Conservation (phyloP, 108 stramenopile species). For the Bacterosira constricta region DNA sequence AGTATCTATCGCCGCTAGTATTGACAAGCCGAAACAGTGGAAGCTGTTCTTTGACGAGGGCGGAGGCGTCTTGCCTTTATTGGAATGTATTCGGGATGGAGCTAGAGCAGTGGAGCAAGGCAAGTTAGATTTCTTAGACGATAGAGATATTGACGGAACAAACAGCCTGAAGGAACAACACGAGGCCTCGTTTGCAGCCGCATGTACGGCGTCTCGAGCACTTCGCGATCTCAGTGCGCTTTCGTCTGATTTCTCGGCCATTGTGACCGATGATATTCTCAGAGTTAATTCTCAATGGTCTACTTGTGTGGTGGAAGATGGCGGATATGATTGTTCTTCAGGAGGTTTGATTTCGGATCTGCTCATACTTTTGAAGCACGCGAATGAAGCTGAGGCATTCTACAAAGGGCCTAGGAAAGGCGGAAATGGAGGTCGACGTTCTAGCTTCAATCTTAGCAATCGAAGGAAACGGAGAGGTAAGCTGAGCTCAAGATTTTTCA, state of each 20-base stretch:
- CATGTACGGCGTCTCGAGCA: slow-evolving; percentile 74
- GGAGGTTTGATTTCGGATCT: slow-evolving; percentile 58
- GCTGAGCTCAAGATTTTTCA: neutral
- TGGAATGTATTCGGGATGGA: slow-evolving; percentile 81
- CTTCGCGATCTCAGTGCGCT: slow-evolving; percentile 81
- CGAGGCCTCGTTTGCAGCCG: slow-evolving; percentile 68
- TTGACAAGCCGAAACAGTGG: slow-evolving; percentile 71
- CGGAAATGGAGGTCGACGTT: neutral
- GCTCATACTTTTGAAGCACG: slow-evolving; percentile 63
- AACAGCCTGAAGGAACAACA: slow-evolving; percentile 32
- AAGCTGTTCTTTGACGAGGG: slow-evolving; percentile 65
- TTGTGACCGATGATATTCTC: slow-evolving; percentile 80
- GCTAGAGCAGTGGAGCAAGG: slow-evolving; percentile 41
- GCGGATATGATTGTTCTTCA: slow-evolving; percentile 30
- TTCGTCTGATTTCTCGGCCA: slow-evolving; percentile 66
- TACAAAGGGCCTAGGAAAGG: slow-evolving; percentile 27
- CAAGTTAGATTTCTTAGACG: slow-evolving; percentile 27
- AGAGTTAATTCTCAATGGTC: slow-evolving; percentile 59
- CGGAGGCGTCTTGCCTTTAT: slow-evolving; percentile 70
- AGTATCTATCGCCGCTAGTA: slow-evolving; percentile 62
- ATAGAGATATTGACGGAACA: slow-evolving; percentile 40
- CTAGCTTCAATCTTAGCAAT: slow-evolving; percentile 22
- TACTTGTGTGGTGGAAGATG: slow-evolving; percentile 40
- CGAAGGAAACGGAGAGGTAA: slow-evolving; percentile 43
- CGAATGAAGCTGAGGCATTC: slow-evolving; percentile 51